Percentiles rank a stretch among this genome's conserved stretches.
Evolutionary conservation across 129 eudicot species (phyloP).

Genomic region (Glebionis coronaria): DNA sequence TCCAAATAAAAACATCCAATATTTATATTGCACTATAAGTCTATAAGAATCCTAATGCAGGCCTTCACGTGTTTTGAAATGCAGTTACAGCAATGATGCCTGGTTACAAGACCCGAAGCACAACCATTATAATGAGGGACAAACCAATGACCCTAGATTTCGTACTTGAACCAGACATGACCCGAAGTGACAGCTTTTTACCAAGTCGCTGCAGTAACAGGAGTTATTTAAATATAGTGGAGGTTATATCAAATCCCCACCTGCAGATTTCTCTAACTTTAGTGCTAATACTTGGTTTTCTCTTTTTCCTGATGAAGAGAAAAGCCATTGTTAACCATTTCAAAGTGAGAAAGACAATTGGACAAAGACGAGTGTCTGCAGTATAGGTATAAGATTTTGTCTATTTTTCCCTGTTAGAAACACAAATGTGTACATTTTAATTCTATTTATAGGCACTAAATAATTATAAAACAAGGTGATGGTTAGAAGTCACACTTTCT

Average conservation of each 20-base stretch:
- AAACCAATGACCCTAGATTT: constrained; percentile 64
- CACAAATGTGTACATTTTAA: constrained; percentile 22
- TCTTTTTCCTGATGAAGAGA: constrained; percentile 62
- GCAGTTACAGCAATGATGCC: constrained; percentile 78
- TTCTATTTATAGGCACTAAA: constrained; percentile 4
- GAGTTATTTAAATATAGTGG: constrained; percentile 28
- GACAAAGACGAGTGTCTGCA: constrained; percentile 41
- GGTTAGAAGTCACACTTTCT: too few relatives aligned
- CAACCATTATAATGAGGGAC: constrained; percentile 51
- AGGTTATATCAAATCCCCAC: constrained; percentile 36
- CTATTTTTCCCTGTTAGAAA: constrained; percentile 6
- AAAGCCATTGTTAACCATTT: constrained; percentile 33
- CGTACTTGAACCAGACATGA: constrained; percentile 64
- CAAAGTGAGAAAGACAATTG: constrained; percentile 38
- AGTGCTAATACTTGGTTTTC: constrained; percentile 43
- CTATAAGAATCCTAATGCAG: background rate
- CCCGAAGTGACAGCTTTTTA: constrained; percentile 14
- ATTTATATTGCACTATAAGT: background rate
- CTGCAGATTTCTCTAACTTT: constrained; percentile 41
- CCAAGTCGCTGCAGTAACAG: constrained; percentile 31
- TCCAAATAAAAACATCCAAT: background rate
- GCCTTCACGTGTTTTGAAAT: constrained; percentile 9
- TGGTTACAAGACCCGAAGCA: constrained; percentile 70
- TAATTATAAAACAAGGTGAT: too few relatives aligned
- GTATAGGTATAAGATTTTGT: constrained; percentile 38